phyloP scores from a whole-genome alignment of 2,329 filamentous ascomycete genomes.

The Chrysoporthe puriensis region DNA sequence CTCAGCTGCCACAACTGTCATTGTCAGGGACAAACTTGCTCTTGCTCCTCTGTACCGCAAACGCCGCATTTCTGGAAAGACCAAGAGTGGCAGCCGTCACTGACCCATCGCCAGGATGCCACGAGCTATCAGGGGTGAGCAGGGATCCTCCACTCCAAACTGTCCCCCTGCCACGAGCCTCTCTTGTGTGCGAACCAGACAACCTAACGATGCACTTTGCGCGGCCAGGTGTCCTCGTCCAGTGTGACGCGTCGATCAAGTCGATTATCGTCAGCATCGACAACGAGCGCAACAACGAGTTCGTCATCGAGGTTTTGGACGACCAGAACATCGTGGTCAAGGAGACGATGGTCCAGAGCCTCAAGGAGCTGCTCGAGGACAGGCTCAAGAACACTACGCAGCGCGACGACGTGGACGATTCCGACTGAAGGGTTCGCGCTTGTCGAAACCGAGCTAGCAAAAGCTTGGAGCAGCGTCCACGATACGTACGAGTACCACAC shows the following conservation, averaged over 20 bases:
- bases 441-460: background rate
- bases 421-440: constrained; percentile 49
- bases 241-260: constrained; percentile 86
- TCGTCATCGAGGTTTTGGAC: constrained; percentile 80
- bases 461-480: background rate
- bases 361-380: constrained; percentile 70
- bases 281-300: constrained; percentile 69
- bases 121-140: constrained; percentile 58
- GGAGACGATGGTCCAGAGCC: constrained; percentile 68
- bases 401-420: constrained; percentile 54
- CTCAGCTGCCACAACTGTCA: background rate
- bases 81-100: background rate
- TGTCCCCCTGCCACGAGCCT: background rate
- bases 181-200: background rate
- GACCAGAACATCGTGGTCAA: constrained; percentile 77
- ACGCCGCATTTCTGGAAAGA: background rate
- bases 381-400: constrained; percentile 52
- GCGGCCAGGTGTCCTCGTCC: constrained; percentile 69
- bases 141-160: background rate
- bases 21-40: background rate
- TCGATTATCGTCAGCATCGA: constrained; percentile 82
- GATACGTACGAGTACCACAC: background rate
- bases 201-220: constrained; percentile 25
- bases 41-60: background rate
- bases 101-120: constrained; percentile 48